phyloP scores from a whole-genome alignment of 345 rosid species.

The Acer saccharum region DNA sequence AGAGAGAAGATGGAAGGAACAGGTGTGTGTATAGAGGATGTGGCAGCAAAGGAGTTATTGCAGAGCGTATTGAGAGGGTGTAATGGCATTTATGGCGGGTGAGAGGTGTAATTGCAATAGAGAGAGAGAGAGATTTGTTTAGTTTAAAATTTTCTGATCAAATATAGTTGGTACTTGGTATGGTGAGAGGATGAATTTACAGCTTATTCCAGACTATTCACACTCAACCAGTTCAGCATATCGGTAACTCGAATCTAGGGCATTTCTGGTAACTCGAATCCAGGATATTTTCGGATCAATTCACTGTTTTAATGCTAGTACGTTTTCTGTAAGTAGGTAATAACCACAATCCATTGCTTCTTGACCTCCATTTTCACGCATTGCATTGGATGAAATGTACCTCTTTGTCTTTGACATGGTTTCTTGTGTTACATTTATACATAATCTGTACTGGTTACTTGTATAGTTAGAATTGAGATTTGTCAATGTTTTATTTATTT shows the following conservation, averaged over 20 bases:
- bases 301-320: not conserved
- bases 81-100: slow-evolving; percentile 67
- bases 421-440: too few relatives aligned
- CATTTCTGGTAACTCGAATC: too few relatives aligned
- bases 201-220: not conserved
- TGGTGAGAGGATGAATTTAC: slow-evolving; percentile 2
- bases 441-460: too few relatives aligned
- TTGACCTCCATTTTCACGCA: not conserved
- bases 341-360: not conserved
- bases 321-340: not conserved
- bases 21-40: slow-evolving; percentile 33
- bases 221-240: too few relatives aligned
- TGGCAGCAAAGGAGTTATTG: slow-evolving; percentile 69
- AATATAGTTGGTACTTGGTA: not conserved
- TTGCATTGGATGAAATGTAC: not conserved
- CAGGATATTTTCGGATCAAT: not conserved
- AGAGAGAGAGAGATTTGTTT: slow-evolving; percentile 22
- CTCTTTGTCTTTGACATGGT: too few relatives aligned
- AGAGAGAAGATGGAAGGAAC: slow-evolving; percentile 31
- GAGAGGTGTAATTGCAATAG: slow-evolving; percentile 44
- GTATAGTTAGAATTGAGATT: too few relatives aligned
- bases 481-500: too few relatives aligned
- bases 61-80: slow-evolving; percentile 71
- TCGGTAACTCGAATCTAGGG: too few relatives aligned
- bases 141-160: slow-evolving; percentile 13